These are phyloP conservation scores for Pholiota microspora DNA, from an alignment of 768 basidiomycete genomes.

Conservation along the genomic window DNA sequence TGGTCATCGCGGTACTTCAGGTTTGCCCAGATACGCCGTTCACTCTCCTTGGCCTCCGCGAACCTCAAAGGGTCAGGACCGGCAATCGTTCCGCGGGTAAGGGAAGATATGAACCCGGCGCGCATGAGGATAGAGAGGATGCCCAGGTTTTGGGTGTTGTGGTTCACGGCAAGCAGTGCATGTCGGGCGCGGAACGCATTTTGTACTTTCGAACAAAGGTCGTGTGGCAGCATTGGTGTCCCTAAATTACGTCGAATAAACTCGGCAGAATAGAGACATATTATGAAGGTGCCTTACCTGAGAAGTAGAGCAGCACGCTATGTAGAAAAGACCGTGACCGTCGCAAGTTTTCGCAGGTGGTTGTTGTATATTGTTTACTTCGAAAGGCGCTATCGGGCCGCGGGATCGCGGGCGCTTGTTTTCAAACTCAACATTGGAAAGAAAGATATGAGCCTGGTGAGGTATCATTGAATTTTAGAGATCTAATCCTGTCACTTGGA, in stretches of 20 bases:
- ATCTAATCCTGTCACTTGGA: no score
- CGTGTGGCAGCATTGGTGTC: conserved; percentile 54
- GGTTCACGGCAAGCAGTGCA: conserved; percentile 70
- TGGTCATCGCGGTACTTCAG: conserved; percentile 92
- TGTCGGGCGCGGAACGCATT: conserved; percentile 92
- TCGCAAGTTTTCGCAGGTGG: not conserved
- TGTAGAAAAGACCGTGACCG: not conserved
- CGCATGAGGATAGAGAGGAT: conserved; percentile 88
- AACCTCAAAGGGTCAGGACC: conserved; percentile 68
- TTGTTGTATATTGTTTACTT: not conserved
- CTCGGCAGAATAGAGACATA: not conserved
- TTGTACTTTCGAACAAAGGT: conserved; percentile 87
- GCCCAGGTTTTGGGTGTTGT: conserved; percentile 87
- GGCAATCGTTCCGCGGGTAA: conserved; percentile 76
- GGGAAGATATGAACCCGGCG: conserved; percentile 78
- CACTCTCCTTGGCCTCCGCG: conserved; percentile 51
- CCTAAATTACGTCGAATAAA: not conserved
- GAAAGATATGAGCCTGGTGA: no score
- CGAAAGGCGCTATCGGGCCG: not conserved
- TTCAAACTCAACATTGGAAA: no score
- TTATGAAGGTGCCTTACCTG: not conserved
- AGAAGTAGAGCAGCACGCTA: not conserved
- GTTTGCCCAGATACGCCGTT: conserved; percentile 87
- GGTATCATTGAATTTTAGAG: no score
- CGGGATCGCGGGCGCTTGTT: no score